Evolutionary conservation across 257 asterid genomes (phyloP), one percentile per base, ranked within the genome.

Genomic region (Rubia yunnanensis): DNA sequence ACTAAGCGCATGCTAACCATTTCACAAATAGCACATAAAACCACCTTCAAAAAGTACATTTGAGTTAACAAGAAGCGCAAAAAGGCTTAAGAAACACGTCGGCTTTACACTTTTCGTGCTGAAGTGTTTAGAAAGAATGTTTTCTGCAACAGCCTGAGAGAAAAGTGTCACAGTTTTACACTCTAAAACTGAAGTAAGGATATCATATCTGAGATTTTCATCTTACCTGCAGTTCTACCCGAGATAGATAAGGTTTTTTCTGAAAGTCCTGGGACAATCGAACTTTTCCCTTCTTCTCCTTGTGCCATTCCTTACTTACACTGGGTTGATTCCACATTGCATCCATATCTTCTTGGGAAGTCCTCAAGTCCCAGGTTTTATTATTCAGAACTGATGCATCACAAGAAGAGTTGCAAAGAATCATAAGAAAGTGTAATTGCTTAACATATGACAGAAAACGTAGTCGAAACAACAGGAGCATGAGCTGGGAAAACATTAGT

Each of bases 331-430:
- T 86, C 99, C 99, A 94, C 95, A 94, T 80, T 34, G 71, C 84
- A 76, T 86, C 96, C 97, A 89, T 88, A 78, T 88, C 97, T 76
- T 83, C 86, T 56, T 68, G 63, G 34, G 95, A 87, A 75, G 96
- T 79, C 80, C 90, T 81, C 22, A 92, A 82, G 73, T 90, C 97
- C 97, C 97, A 90, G 49, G 99, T 92, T 72, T 82, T 73, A 70
- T 74, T 75, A 17, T 48, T 64, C 20, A 82, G 80, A 60, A 46
- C 84, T 79, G 78, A 71, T 54, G 53, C 83, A 63, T 34, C 78
- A 64, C 15, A 27, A n/a, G 63, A 52, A 72, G 65, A 66, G 61
- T 62, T 34, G 67, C 66, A 17, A 24, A 61, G n/a, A n/a, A n/a
- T n/a, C n/a, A 17, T 59, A 65, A 60, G 41, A 39, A 59, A 34